Evolutionary conservation across 2,329 filamentous ascomycete genomes (phyloP).

Genomic region (Aspergillus awamori): DNA sequence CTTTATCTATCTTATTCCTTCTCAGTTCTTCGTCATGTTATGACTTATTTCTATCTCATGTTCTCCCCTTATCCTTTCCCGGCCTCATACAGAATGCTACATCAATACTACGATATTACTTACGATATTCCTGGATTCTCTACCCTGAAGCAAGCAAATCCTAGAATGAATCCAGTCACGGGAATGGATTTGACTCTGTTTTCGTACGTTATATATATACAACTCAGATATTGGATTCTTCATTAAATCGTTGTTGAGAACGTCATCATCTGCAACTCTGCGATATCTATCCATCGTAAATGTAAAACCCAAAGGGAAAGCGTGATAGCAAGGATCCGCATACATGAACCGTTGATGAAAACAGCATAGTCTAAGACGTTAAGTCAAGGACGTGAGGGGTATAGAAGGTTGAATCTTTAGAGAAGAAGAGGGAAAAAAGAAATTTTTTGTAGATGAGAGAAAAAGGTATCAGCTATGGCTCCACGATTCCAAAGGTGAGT

Average conservation of each 20-base stretch:
- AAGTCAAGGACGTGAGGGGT: conserved; percentile 37
- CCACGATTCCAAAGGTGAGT: neutral
- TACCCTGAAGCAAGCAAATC: neutral
- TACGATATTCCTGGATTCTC: neutral
- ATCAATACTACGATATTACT: neutral
- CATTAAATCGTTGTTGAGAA: conserved; percentile 42
- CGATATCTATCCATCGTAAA: conserved; percentile 20
- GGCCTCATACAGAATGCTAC: neutral
- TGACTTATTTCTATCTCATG: neutral
- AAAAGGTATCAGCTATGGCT: conserved; percentile 2
- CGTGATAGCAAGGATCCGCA: neutral
- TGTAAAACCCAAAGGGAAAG: neutral
- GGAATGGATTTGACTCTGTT: neutral
- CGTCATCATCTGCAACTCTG: conserved; percentile 28
- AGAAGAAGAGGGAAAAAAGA: conserved; percentile 19
- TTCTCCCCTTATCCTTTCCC: neutral
- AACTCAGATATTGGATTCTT: conserved; percentile 7
- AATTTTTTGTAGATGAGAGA: conserved; percentile 15
- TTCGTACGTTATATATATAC: neutral
- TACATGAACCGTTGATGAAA: conserved; percentile 10
- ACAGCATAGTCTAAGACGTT: conserved; percentile 31
- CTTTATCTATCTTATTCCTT: neutral
- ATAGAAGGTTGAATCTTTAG: conserved; percentile 48
- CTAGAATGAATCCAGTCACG: neutral
- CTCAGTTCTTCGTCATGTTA: neutral